phyloP scores from a whole-genome alignment of 2,329 filamentous ascomycete species.

The Diaporthe sp. region DNA sequence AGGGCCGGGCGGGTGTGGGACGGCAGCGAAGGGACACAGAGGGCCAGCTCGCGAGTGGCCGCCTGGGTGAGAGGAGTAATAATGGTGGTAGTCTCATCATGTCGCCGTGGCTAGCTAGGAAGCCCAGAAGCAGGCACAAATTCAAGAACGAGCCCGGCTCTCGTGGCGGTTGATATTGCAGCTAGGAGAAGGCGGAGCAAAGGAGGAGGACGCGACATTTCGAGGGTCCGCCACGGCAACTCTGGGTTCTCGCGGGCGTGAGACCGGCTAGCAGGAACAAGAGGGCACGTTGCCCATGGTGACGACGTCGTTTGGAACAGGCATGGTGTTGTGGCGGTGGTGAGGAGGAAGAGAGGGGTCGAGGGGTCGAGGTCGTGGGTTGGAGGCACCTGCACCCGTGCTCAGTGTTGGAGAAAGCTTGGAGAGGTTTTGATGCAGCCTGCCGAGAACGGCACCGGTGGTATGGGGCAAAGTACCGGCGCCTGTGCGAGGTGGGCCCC shows the following conservation, averaged over 20 bases:
- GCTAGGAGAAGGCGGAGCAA: not conserved
- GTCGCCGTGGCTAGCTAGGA: not conserved
- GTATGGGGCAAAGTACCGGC: not conserved
- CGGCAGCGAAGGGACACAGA: not conserved
- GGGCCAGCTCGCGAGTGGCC: constrained; percentile 24
- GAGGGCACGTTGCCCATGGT: constrained; percentile 5
- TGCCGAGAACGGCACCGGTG: constrained; percentile 5
- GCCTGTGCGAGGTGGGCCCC: not conserved
- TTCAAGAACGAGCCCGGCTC: not conserved
- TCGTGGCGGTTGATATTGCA: not conserved
- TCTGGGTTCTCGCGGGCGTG: not conserved
- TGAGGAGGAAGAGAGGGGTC: not conserved
- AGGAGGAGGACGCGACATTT: constrained; percentile 31
- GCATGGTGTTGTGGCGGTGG: not conserved
- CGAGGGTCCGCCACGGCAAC: constrained; percentile 4
- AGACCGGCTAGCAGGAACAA: not conserved
- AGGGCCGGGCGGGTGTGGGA: constrained; percentile 46
- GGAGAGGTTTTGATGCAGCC: constrained; percentile 1
- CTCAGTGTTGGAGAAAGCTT: constrained; percentile 16
- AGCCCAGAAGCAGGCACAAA: not conserved
- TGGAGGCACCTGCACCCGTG: not conserved
- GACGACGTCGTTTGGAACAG: not conserved
- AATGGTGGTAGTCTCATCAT: constrained; percentile 22
- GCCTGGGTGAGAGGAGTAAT: not conserved
- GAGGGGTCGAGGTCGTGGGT: not conserved